Evolutionary conservation across 805 yeast species (phyloP), one percentile per base, ranked within the genome.

Genomic region (Saccharomycopsis synnaedendra): DNA sequence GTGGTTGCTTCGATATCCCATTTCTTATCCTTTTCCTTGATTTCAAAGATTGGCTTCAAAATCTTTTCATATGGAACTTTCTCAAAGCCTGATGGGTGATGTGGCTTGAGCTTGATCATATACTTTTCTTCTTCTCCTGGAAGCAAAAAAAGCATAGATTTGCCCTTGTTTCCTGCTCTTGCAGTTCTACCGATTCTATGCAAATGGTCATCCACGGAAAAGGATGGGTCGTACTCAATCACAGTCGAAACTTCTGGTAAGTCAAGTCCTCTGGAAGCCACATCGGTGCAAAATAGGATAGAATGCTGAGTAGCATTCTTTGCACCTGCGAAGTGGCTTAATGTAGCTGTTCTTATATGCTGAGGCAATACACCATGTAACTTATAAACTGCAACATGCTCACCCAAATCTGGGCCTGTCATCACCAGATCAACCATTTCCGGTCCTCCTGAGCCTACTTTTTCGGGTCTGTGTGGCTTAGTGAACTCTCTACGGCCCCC

Each of bases 181-280:
- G 99, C 99, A 8, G 97, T 88, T 69, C 99, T 80, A 46, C 99
- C 99, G 48, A 89, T 85, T 64, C 99, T 75, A 64, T 93, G 99
- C 50, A 93, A 69, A 71, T 93, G 98, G 61, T 93, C 99, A 54
- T 88, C 97, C 4, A 87, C 71, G 1, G 93, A 75, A 59, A 90
- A 89, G 4, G 98, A 96, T 3, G 99, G 96, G 61, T 93, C 99
- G 57, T 80, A 82, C 63, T 93, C 98, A 19, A 93, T 71, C 33
- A 93, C 96, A 43, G 82, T 77, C 41, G 93, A 76, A 50, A 93
- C 86, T 44, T 78, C 74, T 2, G 96, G 95, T 48, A 93, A 68
- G 70, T 93, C 99, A 53, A 93, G 71, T 53, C 99, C 99, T 67
- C 99, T 79, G 34, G 97, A 81, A 0, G 97, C 98, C 52, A 93